A percentile compares a stretch with the other conserved stretches of the same genome.
phyloP scores from a whole-genome alignment of 139 green algal genomes.

The Chlamydomonas schloesseri region DNA sequence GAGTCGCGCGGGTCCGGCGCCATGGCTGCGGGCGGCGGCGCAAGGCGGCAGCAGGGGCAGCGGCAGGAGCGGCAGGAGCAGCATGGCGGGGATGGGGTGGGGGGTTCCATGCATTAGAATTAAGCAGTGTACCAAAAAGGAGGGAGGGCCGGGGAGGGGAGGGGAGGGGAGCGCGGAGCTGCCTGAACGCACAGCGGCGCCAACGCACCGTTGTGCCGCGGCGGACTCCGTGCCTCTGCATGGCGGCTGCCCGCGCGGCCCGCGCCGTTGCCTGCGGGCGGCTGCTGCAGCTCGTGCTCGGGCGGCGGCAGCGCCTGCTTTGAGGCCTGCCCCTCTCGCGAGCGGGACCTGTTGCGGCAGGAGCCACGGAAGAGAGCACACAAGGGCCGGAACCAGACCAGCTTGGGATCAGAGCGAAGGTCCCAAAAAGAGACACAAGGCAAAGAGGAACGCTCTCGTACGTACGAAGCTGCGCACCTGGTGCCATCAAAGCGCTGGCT shows the following conservation, averaged over 20 bases:
- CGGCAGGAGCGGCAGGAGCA: no score
- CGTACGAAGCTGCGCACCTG: no score
- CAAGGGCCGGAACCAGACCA: no score
- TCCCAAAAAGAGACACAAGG: no score
- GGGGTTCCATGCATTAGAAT: no score
- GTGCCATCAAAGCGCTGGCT: slow-evolving; percentile 25
- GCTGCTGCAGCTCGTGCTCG: neutral
- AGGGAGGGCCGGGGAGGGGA: no score
- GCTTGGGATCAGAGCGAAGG: no score
- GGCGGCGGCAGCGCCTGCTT: slow-evolving; percentile 15
- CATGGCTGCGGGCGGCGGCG: slow-evolving; percentile 23
- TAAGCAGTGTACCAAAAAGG: no score
- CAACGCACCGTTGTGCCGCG: neutral
- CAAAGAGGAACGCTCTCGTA: no score
- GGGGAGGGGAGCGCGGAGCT: no score
- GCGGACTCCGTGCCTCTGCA: neutral
- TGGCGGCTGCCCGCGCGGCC: neutral
- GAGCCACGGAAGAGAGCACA: no score
- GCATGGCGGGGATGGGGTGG: neutral
- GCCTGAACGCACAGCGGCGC: neutral
- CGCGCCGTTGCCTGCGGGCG: neutral
- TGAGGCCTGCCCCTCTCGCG: slow-evolving; percentile 27
- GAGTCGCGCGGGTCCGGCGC: slow-evolving; percentile 43
- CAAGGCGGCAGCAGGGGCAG: neutral
- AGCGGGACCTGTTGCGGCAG: slow-evolving; percentile 14